Evolutionary conservation across 352 stramenopile genomes (phyloP), one percentile per base, ranked within the genome.

Genomic region (Stramenopiles sp.): DNA sequence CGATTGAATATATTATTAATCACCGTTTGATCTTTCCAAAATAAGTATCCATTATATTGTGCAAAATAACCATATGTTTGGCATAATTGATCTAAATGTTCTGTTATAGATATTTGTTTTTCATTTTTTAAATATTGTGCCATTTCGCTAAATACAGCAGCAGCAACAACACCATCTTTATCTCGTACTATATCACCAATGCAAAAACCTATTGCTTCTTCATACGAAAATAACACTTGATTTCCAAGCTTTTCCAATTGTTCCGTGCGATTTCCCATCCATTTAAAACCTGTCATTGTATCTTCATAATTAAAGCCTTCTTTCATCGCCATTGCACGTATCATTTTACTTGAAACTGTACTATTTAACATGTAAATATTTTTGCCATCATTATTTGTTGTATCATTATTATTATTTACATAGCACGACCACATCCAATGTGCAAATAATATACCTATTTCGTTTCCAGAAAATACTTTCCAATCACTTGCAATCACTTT

Each of bases 171-270:
- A 4, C 96, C 96, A 85, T 99, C 96, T 30, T 99, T 99, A 83
- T 99, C 96, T 81, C 95, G 95, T 31, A 98, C 90, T 0, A 98
- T 85, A 81, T 97, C 91, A 30, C 94, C 94, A 20, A 97, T 91
- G 76, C 92, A 97, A 82, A 98, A 99, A 29, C 96, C 96, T 79
- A 99, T 98, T 20, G 95, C 95, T 84, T 99, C 96, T 88, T 99
- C 96, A 81, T 97, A 99, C 20, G 90, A 90, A 81, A 99, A 97
- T 32, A 99, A 81, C 79, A 97, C 91, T 29, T 82, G 89, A 81
- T 97, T 96, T 73, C 92, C 94, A 78, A 91, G 83, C 7, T 87
- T 82, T 73, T 90, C 85, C 65, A 94, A 81, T 38, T 94, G 88
- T 29, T 79, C 80, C 13, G 89, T 91, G 81, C 90, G 88, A 86